phyloP scores from a whole-genome alignment of 305 asterid genomes.

The Fraxinus dipetala region DNA sequence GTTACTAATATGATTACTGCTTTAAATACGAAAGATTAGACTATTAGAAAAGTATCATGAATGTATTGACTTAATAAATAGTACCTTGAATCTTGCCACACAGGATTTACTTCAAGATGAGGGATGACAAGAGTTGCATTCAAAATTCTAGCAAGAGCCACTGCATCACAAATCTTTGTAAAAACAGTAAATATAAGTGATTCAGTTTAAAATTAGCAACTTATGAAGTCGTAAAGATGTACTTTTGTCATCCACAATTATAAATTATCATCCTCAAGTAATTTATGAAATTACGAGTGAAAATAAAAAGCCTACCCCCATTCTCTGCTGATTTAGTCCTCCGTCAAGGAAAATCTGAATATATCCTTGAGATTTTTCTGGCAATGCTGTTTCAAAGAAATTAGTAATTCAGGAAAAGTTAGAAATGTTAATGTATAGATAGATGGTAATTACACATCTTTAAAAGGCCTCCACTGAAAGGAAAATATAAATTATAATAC shows the following conservation, averaged over 20 bases:
- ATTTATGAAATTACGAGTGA: not conserved
- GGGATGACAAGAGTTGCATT: constrained; percentile 96
- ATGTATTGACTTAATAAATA: not conserved
- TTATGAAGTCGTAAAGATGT: not conserved
- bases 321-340: constrained; percentile 94
- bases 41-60: not conserved
- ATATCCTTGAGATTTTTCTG: constrained; percentile 73
- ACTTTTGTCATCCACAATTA: constrained; percentile 18
- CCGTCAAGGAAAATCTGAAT: constrained; percentile 95
- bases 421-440: not conserved
- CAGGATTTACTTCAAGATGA: constrained; percentile 87
- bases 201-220: not conserved
- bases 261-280: not conserved
- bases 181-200: constrained; percentile 26
- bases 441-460: not conserved
- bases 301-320: constrained; percentile 66
- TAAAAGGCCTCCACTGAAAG: not conserved
- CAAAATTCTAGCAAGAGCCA: constrained; percentile 89
- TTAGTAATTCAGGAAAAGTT: constrained; percentile 9
- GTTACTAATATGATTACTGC: constrained; percentile 8
- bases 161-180: constrained; percentile 92
- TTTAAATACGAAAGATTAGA: constrained; percentile 1
- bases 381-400: constrained; percentile 46
- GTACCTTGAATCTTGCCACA: constrained; percentile 97
- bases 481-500: not conserved